Evolutionary conservation across 208 protist species (phyloP).

Genomic region (Entamoeba invadens): DNA sequence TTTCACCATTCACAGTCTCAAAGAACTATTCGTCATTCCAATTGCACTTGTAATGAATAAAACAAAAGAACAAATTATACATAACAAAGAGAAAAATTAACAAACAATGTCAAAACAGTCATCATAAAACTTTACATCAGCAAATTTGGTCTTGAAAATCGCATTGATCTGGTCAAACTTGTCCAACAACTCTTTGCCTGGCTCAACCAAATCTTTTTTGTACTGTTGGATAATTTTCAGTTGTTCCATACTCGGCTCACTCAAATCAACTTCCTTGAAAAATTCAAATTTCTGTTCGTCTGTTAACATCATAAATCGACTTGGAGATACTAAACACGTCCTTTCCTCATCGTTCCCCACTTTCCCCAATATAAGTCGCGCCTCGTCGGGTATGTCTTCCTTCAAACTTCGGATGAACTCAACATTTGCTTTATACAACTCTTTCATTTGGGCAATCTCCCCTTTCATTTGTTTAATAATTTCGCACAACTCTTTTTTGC

Average conservation of each 20-base stretch:
- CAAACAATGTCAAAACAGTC: neutral
- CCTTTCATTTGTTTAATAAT: neutral
- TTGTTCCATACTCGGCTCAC: neutral
- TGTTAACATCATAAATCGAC: neutral
- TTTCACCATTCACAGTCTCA: no score
- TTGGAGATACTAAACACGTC: neutral
- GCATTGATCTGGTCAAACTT: neutral
- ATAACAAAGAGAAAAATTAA: no score
- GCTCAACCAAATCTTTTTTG: neutral
- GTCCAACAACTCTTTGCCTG: neutral
- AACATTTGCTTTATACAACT: neutral
- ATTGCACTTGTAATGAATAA: no score
- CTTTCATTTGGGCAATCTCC: neutral
- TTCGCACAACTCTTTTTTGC: neutral
- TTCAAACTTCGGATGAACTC: neutral
- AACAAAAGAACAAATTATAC: no score
- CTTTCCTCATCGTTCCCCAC: neutral
- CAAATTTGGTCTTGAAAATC: neutral
- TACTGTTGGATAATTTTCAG: neutral
- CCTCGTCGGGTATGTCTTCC: neutral
- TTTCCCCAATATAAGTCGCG: neutral
- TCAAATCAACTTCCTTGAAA: neutral
- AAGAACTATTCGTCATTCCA: no score
- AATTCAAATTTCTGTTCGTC: neutral
- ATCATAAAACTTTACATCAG: neutral